These are phyloP conservation scores for Mesotaenium endlicherianum DNA, from an alignment of 139 green algal species.

Conservation along the genomic window DNA sequence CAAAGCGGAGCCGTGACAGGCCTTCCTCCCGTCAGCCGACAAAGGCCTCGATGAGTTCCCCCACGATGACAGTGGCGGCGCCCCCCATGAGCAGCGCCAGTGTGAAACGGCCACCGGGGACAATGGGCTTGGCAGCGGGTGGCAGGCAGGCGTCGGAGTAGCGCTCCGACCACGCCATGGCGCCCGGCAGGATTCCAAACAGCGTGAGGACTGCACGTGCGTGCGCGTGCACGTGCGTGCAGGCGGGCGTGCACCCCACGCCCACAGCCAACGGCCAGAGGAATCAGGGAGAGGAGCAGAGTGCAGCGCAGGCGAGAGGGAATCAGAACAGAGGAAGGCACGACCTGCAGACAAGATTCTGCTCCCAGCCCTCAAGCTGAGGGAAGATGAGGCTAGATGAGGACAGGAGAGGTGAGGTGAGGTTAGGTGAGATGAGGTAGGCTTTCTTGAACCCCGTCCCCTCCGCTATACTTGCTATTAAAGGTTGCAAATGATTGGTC, in stretches of 20 bases:
- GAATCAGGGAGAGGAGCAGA: too few species aligned
- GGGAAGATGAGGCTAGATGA: too few species aligned
- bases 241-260: neutral
- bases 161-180: constrained; percentile 38
- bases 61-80: constrained; percentile 10
- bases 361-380: too few species aligned
- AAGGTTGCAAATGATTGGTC: too few species aligned
- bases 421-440: too few species aligned
- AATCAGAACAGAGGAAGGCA: neutral
- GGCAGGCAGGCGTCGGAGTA: constrained; percentile 12
- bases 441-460: too few species aligned
- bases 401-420: too few species aligned
- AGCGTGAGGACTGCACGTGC: constrained; percentile 29
- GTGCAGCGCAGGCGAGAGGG: too few species aligned
- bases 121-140: constrained; percentile 3
- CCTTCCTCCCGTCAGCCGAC: neutral
- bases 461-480: too few species aligned
- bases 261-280: too few species aligned
- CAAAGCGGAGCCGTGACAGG: too few species aligned
- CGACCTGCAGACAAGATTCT: neutral
- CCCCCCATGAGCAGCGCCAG: constrained; percentile 15
- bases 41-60: neutral
- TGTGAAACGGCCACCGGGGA: constrained; percentile 28
- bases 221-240: too few species aligned
- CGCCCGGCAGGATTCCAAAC: constrained; percentile 35